phyloP scores from a whole-genome alignment of 1,284 basidiomycete species.

The Moesziomyces sp. region DNA sequence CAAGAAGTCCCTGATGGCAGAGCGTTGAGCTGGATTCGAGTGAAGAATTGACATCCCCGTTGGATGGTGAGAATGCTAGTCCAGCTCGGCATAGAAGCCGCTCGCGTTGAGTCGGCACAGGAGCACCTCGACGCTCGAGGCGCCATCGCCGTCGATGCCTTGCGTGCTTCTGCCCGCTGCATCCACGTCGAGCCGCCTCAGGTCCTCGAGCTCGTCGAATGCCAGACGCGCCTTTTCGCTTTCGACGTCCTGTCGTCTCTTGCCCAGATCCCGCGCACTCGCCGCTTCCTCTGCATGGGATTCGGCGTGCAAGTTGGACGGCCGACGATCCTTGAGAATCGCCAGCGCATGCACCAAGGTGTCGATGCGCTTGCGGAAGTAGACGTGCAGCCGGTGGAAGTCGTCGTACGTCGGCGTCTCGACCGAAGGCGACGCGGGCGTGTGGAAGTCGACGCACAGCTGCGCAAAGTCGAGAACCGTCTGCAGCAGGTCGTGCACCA shows the following conservation, averaged over 20 bases:
- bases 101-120: conserved; percentile 27
- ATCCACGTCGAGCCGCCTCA: conserved; percentile 29
- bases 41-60: too few species aligned
- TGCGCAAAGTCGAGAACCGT: conserved; percentile 41
- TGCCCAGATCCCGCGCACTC: not conserved
- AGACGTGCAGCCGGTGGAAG: conserved; percentile 15
- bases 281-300: not conserved
- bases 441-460: conserved; percentile 35
- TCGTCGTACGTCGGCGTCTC: conserved; percentile 25
- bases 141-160: conserved; percentile 5
- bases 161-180: conserved; percentile 8
- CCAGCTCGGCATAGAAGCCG: conserved; percentile 36
- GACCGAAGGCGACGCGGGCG: conserved; percentile 1
- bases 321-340: conserved; percentile 27
- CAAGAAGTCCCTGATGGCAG: too few species aligned
- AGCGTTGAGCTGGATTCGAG: too few species aligned
- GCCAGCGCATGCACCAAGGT: conserved; percentile 30
- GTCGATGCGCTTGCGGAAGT: conserved; percentile 23
- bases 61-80: conserved; percentile 2
- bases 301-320: not conserved
- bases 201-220: conserved; percentile 32
- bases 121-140: conserved; percentile 26
- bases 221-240: conserved; percentile 25
- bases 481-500: conserved; percentile 39
- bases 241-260: conserved; percentile 33